These are phyloP conservation scores for Singerocomus inundabilis DNA, from an alignment of 1,284 basidiomycete genomes.

Conservation along the genomic window DNA sequence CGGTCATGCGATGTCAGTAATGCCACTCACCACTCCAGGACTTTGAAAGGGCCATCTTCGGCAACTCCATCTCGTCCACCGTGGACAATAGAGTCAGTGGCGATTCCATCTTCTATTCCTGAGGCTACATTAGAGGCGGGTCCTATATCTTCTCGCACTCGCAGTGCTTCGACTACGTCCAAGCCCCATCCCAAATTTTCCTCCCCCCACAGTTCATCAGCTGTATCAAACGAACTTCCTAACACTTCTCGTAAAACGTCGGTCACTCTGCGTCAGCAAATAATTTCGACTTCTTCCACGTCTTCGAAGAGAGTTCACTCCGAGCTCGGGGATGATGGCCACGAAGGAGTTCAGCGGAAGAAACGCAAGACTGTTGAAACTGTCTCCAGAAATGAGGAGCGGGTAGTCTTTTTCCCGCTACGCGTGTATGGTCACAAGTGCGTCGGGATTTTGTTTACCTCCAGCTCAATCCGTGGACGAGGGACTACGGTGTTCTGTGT, in stretches of 20 bases:
- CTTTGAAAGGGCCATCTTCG: background rate
- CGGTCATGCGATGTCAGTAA: too few species aligned
- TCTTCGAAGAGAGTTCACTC: slow-evolving; percentile 3
- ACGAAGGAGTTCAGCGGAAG: too few species aligned
- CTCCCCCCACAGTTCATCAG: too few species aligned
- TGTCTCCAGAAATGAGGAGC: too few species aligned
- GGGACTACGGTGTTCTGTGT: slow-evolving; percentile 9
- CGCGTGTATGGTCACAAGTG: slow-evolving; percentile 2
- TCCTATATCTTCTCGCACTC: background rate
- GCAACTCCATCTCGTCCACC: background rate
- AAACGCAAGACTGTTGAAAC: too few species aligned
- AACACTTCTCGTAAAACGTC: background rate
- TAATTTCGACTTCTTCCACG: background rate
- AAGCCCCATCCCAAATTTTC: background rate
- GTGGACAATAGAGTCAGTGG: background rate
- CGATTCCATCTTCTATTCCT: too few species aligned
- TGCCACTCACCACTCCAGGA: too few species aligned
- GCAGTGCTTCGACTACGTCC: background rate
- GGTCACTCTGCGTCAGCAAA: background rate
- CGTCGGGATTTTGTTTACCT: slow-evolving; percentile 9
- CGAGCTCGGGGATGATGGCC: too few species aligned
- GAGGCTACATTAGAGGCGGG: background rate
- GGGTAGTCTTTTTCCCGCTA: too few species aligned
- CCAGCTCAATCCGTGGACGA: slow-evolving; percentile 11
- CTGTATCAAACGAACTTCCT: too few species aligned